Conservation (phyloP, 352 stramenopile genomes). For the Globisporangium spiculum region DNA sequence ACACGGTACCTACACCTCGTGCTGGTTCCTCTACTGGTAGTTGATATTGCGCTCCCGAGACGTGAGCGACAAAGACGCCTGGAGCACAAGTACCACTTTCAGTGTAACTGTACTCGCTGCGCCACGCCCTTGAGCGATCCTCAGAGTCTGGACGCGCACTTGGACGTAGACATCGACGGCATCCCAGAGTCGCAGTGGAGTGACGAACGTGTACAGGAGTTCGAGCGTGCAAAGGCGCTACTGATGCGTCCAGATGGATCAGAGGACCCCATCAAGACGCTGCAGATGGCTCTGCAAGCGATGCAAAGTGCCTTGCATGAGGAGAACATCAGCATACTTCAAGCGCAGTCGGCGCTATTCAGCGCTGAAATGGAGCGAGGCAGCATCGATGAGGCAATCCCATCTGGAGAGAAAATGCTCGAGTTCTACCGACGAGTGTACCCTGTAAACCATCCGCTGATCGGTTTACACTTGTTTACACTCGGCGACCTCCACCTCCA, state of each 20-base stretch:
- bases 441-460: constrained; percentile 53
- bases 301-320: constrained; percentile 33
- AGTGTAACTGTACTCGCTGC: constrained; percentile 53
- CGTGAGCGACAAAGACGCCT: constrained; percentile 42
- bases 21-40: constrained; percentile 20
- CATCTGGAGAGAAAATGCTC: constrained; percentile 45
- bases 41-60: constrained; percentile 56
- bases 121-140: constrained; percentile 24
- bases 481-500: constrained; percentile 40
- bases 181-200: constrained; percentile 36
- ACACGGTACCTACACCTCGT: neutral
- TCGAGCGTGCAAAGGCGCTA: constrained; percentile 18
- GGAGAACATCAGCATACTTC: constrained; percentile 44
- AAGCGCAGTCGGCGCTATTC: constrained; percentile 51
- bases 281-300: constrained; percentile 23
- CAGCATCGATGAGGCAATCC: constrained; percentile 26
- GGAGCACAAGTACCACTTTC: constrained; percentile 61
- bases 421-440: constrained; percentile 64
- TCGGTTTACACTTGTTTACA: constrained; percentile 61
- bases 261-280: constrained; percentile 21
- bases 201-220: constrained; percentile 21
- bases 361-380: constrained; percentile 49
- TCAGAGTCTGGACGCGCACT: constrained; percentile 31
- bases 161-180: constrained; percentile 53
- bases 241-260: constrained; percentile 1